Evolutionary conservation across 768 basidiomycete species (phyloP).

Genomic region (Suillus ampliporus): DNA sequence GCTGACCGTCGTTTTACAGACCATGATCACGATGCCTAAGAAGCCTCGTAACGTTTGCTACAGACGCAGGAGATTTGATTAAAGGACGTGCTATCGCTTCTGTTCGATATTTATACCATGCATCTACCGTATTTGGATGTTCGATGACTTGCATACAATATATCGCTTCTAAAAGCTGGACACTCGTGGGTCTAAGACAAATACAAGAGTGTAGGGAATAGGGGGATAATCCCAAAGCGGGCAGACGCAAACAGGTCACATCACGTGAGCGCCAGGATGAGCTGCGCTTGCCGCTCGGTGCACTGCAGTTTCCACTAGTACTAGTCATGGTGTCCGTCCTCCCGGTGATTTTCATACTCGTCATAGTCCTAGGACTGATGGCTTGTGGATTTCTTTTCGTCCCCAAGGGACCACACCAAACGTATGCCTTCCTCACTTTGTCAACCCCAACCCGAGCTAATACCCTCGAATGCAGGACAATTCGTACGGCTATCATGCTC

Average conservation of each 20-base stretch:
- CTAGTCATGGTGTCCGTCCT: constrained; percentile 68
- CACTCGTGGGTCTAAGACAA: no score
- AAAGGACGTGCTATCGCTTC: constrained; percentile 20
- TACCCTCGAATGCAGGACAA: constrained; percentile 56
- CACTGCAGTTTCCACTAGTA: constrained; percentile 4
- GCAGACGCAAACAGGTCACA: background rate
- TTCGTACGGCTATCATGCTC: constrained; percentile 82
- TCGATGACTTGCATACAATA: constrained; percentile 11
- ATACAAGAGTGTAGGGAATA: no score
- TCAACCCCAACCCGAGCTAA: background rate
- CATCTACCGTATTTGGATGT: constrained; percentile 11
- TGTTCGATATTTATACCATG: constrained; percentile 4
- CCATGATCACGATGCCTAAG: constrained; percentile 93
- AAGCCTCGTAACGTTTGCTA: constrained; percentile 67
- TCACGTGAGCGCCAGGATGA: background rate
- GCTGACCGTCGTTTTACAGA: constrained; percentile 49
- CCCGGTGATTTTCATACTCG: constrained; percentile 71
- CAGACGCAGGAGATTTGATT: constrained; percentile 66
- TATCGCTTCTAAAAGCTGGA: background rate
- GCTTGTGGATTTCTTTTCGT: constrained; percentile 66
- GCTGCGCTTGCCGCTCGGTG: background rate
- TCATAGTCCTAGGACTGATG: constrained; percentile 69
- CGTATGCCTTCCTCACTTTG: constrained; percentile 55
- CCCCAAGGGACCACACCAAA: constrained; percentile 90
- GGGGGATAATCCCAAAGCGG: no score